A percentile compares a stretch with the other conserved stretches of the same genome.
Evolutionary conservation across 208 protist genomes (phyloP).

Genomic region (Trypanosoma rangeli): DNA sequence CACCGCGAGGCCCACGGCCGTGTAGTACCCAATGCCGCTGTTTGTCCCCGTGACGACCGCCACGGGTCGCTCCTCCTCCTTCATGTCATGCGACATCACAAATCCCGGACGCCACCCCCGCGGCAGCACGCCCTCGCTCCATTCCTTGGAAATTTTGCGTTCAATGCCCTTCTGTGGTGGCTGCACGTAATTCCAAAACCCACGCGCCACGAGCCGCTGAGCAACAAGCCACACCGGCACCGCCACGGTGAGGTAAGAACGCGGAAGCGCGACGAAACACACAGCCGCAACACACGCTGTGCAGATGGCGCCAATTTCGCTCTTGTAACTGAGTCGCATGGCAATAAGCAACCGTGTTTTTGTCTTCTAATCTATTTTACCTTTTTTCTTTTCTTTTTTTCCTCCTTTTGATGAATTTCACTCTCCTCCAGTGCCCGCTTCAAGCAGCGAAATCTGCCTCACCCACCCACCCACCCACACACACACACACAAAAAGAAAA

Average conservation of each 20-base stretch:
- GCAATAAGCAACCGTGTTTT: background rate
- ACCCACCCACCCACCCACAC: background rate
- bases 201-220: constrained; percentile 52
- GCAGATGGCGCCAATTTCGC: constrained; percentile 45
- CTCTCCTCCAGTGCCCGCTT: background rate
- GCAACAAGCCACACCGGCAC: constrained; percentile 43
- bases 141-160: constrained; percentile 9
- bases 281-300: constrained; percentile 31
- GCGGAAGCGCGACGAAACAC: constrained; percentile 29
- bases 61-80: constrained; percentile 55
- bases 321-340: constrained; percentile 55
- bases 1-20: constrained; percentile 68
- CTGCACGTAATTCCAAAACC: constrained; percentile 42
- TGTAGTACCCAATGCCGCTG: constrained; percentile 87
- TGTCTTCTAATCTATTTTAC: background rate
- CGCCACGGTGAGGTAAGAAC: constrained; percentile 18
- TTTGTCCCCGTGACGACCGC: constrained; percentile 92
- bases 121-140: constrained; percentile 15
- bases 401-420: background rate
- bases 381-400: constrained; percentile 1
- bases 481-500: background rate
- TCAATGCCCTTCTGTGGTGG: constrained; percentile 14
- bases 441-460: background rate
- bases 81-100: constrained; percentile 58
- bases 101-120: constrained; percentile 24